Percentiles rank a stretch among this genome's conserved stretches.
Evolutionary conservation across 1,284 basidiomycete genomes (phyloP).

Genomic region (Caloboletus inedulis): DNA sequence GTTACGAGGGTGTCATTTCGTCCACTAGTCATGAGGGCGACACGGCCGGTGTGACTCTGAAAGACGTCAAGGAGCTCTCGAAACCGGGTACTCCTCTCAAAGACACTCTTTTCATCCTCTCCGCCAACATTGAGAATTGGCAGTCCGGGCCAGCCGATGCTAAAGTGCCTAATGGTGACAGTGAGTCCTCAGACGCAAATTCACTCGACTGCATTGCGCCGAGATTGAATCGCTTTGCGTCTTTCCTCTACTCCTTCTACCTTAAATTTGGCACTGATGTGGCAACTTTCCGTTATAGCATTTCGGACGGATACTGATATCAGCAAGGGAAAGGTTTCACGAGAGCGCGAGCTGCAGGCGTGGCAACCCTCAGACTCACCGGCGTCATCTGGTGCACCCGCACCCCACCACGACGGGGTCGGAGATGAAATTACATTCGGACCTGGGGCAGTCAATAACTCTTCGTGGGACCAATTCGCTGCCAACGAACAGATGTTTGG

Average conservation of each 20-base stretch:
- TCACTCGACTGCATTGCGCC: not conserved
- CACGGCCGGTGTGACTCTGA: conserved; percentile 65
- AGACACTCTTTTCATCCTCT: conserved; percentile 64
- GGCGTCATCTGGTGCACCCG: conserved; percentile 19
- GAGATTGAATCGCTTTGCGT: not conserved
- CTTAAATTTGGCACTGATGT: conserved; percentile 15
- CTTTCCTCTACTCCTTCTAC: not conserved
- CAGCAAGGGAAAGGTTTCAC: conserved; percentile 51
- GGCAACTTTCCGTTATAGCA: conserved; percentile 40
- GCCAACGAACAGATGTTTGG: conserved; percentile 94
- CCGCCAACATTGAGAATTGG: conserved; percentile 69
- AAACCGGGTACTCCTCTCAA: conserved; percentile 62
- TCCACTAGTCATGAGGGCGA: conserved; percentile 65
- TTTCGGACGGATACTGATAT: conserved; percentile 93
- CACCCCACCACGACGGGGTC: conserved; percentile 24
- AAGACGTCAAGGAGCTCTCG: conserved; percentile 68
- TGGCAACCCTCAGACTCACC: conserved; percentile 56
- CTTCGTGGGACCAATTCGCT: conserved; percentile 93
- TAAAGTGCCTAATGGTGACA: conserved; percentile 61
- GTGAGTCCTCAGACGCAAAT: conserved; percentile 39
- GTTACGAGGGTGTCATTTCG: conserved; percentile 66
- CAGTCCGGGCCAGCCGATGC: conserved; percentile 71
- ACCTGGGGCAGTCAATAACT: conserved; percentile 41
- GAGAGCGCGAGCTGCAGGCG: conserved; percentile 81
- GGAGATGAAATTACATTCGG: conserved; percentile 72